phyloP scores from a whole-genome alignment of 2,329 filamentous ascomycete species.

The Xylariaceae sp. region DNA sequence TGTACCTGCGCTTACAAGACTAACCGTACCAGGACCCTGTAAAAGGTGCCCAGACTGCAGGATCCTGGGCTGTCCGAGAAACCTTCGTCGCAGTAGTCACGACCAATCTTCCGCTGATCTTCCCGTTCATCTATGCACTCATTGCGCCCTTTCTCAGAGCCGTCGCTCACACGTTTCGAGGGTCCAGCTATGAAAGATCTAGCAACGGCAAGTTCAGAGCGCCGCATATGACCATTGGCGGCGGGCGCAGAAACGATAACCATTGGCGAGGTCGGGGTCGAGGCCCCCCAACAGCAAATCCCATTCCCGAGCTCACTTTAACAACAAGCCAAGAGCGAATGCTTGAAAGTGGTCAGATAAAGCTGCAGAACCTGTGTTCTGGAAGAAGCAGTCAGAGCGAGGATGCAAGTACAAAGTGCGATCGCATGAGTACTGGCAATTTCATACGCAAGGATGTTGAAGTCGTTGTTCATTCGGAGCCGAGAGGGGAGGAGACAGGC shows the following conservation, averaged over 20 bases:
- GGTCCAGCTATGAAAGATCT: conserved; percentile 37
- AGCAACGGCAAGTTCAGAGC: conserved; percentile 29
- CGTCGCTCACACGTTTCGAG: conserved; percentile 35
- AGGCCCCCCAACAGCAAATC: conserved; percentile 30
- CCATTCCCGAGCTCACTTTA: conserved; percentile 38
- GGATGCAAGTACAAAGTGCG: not conserved
- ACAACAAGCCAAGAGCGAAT: conserved; percentile 45
- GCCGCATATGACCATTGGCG: conserved; percentile 35
- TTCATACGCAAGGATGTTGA: conserved; percentile 16
- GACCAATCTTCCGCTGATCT: conserved; percentile 43
- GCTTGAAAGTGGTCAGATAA: conserved; percentile 33
- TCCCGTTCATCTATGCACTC: conserved; percentile 41
- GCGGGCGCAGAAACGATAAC: conserved; percentile 29
- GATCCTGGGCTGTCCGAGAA: conserved; percentile 43
- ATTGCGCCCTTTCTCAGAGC: conserved; percentile 32
- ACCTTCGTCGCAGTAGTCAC: conserved; percentile 42
- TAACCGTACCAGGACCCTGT: conserved; percentile 33
- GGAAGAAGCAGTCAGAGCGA: not conserved
- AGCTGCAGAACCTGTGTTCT: conserved; percentile 31
- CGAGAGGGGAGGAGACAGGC: not conserved
- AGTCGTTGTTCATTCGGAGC: conserved; percentile 12
- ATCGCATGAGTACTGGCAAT: conserved; percentile 4
- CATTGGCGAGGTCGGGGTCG: conserved; percentile 25
- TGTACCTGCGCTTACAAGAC: not conserved
- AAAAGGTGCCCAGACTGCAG: conserved; percentile 39